phyloP scores from a whole-genome alignment of 306 rosid species.

The Comarum palustre region DNA sequence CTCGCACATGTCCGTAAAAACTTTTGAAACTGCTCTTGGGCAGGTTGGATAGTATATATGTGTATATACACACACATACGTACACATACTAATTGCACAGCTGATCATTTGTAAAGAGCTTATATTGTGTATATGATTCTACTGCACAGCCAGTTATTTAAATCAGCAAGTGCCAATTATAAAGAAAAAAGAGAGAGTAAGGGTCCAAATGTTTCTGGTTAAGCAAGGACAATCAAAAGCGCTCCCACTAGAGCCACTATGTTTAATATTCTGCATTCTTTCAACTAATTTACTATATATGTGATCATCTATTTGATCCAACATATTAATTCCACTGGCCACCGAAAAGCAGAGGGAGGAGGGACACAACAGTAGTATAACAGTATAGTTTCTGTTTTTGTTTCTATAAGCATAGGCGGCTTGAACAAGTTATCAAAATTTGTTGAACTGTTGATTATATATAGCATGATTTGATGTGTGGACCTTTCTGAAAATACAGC shows the following conservation, averaged over 20 bases:
- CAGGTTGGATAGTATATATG: no score
- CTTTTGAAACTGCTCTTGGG: no score
- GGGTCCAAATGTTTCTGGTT: not conserved
- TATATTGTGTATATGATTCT: not conserved
- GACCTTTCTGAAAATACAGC: conserved; percentile 4
- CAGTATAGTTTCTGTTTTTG: not conserved
- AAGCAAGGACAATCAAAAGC: not conserved
- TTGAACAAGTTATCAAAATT: not conserved
- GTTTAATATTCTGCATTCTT: not conserved
- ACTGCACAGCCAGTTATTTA: not conserved
- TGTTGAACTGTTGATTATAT: not conserved
- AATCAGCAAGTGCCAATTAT: not conserved
- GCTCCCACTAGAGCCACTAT: conserved; percentile 8
- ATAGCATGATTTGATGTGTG: conserved; percentile 23
- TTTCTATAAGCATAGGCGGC: not conserved
- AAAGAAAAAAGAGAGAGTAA: not conserved
- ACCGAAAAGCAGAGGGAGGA: conserved; percentile 4
- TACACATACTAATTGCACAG: no score
- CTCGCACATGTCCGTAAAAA: no score
- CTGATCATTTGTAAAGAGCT: not conserved
- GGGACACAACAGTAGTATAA: not conserved
- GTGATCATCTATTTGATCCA: conserved; percentile 15
- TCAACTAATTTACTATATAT: not conserved
- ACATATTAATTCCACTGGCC: conserved; percentile 1
- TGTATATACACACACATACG: no score